Percentiles rank a stretch among this genome's conserved stretches.
Conservation (phyloP, 768 basidiomycete genomes). For the Mycena olivaceomarginata region DNA sequence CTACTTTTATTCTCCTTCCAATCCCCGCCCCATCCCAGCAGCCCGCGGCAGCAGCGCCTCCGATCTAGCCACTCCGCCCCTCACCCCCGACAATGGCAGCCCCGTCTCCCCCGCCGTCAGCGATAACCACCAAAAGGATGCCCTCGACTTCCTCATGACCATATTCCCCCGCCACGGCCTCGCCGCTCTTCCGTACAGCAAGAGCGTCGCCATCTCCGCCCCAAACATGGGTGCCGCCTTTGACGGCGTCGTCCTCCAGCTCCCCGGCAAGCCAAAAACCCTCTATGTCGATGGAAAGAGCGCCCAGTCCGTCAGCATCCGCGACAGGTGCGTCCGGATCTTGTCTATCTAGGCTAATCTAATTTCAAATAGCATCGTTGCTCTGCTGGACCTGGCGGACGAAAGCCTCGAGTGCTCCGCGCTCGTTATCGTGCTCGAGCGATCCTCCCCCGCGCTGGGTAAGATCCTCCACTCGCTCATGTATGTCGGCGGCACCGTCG, state of each 20-base stretch:
- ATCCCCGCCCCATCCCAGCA: constrained; percentile 53
- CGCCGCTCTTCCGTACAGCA: constrained; percentile 81
- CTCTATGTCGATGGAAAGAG: constrained; percentile 92
- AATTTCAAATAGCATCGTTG: constrained; percentile 78
- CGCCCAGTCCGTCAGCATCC: constrained; percentile 84
- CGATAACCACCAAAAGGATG: constrained; percentile 72
- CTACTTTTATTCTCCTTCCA: constrained; percentile 41
- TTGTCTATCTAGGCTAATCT: constrained; percentile 19
- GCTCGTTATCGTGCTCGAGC: constrained; percentile 88
- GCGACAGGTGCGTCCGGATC: constrained; percentile 80
- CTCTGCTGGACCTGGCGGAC: constrained; percentile 91
- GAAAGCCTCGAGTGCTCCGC: constrained; percentile 87
- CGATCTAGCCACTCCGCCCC: constrained; percentile 75
- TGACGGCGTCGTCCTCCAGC: constrained; percentile 85
- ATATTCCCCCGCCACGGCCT: constrained; percentile 86
- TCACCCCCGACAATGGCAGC: constrained; percentile 83
- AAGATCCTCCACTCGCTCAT: constrained; percentile 91
- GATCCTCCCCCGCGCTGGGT: constrained; percentile 81
- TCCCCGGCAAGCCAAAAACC: constrained; percentile 83
- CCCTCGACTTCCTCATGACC: constrained; percentile 86
- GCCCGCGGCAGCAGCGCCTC: constrained; percentile 62
- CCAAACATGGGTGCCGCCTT: constrained; percentile 82
- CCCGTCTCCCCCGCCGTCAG: constrained; percentile 64
- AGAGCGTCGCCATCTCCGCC: constrained; percentile 83
- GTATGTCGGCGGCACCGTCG: constrained; percentile 93